Percentiles rank a stretch among this genome's conserved stretches.
phyloP scores from a whole-genome alignment of 352 stramenopile genomes.

The Thraustochytrium sp. region DNA sequence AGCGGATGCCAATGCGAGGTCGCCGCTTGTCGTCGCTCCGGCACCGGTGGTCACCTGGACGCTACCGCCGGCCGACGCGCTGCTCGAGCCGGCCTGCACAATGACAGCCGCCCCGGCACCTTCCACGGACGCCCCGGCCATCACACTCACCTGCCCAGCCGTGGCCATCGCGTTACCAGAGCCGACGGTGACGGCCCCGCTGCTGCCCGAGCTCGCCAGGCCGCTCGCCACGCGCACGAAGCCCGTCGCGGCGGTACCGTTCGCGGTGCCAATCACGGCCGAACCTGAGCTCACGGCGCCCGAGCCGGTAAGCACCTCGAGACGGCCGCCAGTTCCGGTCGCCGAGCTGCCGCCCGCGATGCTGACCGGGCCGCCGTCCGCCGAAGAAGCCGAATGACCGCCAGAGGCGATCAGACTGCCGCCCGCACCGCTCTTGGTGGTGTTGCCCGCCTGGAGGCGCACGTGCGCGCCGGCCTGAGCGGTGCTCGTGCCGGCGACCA shows the following conservation, averaged over 20 bases:
- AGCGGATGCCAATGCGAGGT: not conserved
- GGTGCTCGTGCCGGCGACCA: not conserved
- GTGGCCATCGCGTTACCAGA: not conserved
- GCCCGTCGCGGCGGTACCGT: not conserved
- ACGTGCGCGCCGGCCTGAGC: not conserved
- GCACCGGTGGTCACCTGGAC: not conserved
- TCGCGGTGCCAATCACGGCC: not conserved
- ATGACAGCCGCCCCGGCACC: not conserved
- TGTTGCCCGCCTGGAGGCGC: not conserved
- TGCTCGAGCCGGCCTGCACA: not conserved
- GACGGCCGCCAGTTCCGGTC: not conserved
- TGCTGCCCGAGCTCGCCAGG: not conserved
- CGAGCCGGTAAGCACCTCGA: not conserved
- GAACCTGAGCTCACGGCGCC: not conserved
- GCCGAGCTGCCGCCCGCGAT: not conserved
- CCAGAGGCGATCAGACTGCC: not conserved
- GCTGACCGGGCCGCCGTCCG: not conserved
- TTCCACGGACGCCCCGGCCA: not conserved
- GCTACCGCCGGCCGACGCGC: not conserved
- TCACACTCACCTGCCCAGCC: not conserved
- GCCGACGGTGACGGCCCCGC: not conserved
- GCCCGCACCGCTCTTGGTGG: not conserved
- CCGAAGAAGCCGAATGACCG: not conserved
- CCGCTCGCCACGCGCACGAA: not conserved
- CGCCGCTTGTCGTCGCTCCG: not conserved